These are phyloP conservation scores for Fennellomyces sp. DNA, from an alignment of 371 early-diverging fungal genomes.

Conservation along the genomic window DNA sequence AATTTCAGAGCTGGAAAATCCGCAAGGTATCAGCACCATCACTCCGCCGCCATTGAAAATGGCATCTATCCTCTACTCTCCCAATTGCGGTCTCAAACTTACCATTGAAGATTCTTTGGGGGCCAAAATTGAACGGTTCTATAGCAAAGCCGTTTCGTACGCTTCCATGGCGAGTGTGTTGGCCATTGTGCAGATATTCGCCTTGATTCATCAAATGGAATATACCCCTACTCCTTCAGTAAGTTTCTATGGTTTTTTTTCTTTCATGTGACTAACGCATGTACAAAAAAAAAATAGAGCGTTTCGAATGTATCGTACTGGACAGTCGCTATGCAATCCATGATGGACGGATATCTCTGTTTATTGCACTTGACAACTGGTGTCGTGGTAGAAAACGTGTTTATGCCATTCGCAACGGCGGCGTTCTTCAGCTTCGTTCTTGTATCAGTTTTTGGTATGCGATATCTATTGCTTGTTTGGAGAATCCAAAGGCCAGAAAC, in stretches of 20 bases:
- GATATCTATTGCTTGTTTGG: slow-evolving; percentile 75
- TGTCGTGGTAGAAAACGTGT: slow-evolving; percentile 58
- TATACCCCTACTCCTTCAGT: slow-evolving; percentile 77
- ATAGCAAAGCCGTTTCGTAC: slow-evolving; percentile 57
- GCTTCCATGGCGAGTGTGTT: slow-evolving; percentile 56
- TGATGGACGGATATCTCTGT: slow-evolving; percentile 74
- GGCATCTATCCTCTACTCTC: slow-evolving; percentile 59
- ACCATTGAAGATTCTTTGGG: slow-evolving; percentile 47
- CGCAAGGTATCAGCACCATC: slow-evolving; percentile 58
- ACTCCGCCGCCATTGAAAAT: slow-evolving; percentile 53
- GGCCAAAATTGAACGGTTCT: slow-evolving; percentile 57
- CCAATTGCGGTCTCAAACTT: slow-evolving; percentile 55
- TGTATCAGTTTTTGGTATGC: slow-evolving; percentile 73
- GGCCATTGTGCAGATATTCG: slow-evolving; percentile 59
- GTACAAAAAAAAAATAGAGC: slow-evolving; percentile 27
- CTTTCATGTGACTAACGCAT: neutral
- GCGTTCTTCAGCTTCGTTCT: slow-evolving; percentile 74
- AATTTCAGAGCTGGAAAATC: slow-evolving; percentile 45
- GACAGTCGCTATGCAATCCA: slow-evolving; percentile 70
- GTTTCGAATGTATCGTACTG: slow-evolving; percentile 79
- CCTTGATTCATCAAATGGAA: slow-evolving; percentile 73
- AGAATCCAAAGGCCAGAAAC: slow-evolving; percentile 69
- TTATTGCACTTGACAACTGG: slow-evolving; percentile 67
- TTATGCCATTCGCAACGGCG: slow-evolving; percentile 67
- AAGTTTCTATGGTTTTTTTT: slow-evolving; percentile 23